Conservation (phyloP, 371 early-diverging fungal species). For the Funneliformis caledonium region DNA sequence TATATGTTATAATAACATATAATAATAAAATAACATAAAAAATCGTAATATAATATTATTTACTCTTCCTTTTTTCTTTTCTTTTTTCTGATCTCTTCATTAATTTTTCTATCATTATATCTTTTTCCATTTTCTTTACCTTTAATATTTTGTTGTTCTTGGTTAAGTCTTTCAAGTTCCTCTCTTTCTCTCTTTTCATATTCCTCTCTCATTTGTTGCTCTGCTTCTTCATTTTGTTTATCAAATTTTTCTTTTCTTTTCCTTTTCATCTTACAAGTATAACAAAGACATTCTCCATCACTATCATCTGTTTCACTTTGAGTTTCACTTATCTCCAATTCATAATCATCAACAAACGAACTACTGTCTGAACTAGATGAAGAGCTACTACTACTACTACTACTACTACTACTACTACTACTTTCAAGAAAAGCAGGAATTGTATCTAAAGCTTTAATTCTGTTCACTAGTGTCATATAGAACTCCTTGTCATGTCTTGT, state of each 20-base stretch:
- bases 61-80: not conserved
- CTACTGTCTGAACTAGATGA: slow-evolving; percentile 43
- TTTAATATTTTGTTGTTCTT: not conserved
- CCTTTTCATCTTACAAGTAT: slow-evolving; percentile 61
- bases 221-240: not conserved
- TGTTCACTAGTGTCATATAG: slow-evolving; percentile 54
- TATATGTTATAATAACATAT: too few relatives aligned
- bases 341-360: slow-evolving; percentile 43
- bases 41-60: not conserved
- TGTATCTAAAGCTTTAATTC: slow-evolving; percentile 53
- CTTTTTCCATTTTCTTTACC: not conserved
- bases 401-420: slow-evolving; percentile 49
- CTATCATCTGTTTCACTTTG: slow-evolving; percentile 60
- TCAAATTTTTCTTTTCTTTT: slow-evolving; percentile 42
- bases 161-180: not conserved
- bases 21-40: too few relatives aligned
- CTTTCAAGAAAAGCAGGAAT: slow-evolving; percentile 63
- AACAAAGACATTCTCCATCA: slow-evolving; percentile 67
- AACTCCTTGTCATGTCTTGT: slow-evolving; percentile 46
- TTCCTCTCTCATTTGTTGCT: not conserved
- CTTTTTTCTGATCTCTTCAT: not conserved
- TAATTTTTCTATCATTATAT: not conserved
- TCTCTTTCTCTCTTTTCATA: not conserved
- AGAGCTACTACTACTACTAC: slow-evolving; percentile 46
- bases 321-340: slow-evolving; percentile 53